Percentiles rank a stretch among this genome's conserved stretches.
Evolutionary conservation across 2,329 filamentous ascomycete species (phyloP).

Genomic region (Botrytis medusae): DNA sequence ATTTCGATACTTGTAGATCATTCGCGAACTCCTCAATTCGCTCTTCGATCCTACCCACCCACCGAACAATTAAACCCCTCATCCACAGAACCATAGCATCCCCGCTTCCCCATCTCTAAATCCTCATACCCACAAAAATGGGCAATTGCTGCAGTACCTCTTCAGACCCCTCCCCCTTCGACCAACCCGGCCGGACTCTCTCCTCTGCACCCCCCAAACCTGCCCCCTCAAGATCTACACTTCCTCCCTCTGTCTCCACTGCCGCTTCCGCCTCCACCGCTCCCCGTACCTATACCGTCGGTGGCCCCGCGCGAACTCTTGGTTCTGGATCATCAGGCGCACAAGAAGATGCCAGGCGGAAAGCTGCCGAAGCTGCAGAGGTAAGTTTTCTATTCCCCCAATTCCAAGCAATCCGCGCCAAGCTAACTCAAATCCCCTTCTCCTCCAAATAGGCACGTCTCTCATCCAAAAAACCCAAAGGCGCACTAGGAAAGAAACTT

Average conservation of each 20-base stretch:
- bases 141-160: constrained; percentile 83
- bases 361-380: constrained; percentile 79
- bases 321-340: constrained; percentile 53
- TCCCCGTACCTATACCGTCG: constrained; percentile 49
- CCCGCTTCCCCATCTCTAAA: background rate
- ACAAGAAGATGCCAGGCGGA: constrained; percentile 54
- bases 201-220: constrained; percentile 50
- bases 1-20: background rate
- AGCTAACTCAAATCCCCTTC: background rate
- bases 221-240: constrained; percentile 42
- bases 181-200: constrained; percentile 70
- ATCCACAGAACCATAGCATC: background rate
- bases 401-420: background rate
- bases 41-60: background rate
- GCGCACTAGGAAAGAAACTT: constrained; percentile 64
- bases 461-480: constrained; percentile 2
- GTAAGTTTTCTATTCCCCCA: background rate
- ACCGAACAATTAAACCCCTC: background rate
- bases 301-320: constrained; percentile 61
- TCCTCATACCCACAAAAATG: constrained; percentile 53
- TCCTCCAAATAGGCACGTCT: background rate
- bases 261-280: constrained; percentile 45
- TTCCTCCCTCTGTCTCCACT: constrained; percentile 34
- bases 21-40: background rate
- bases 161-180: constrained; percentile 63